Percentiles rank a stretch among this genome's conserved stretches.
phyloP scores from a whole-genome alignment of 257 asterid genomes.

The Jacaranda mimosifolia region DNA sequence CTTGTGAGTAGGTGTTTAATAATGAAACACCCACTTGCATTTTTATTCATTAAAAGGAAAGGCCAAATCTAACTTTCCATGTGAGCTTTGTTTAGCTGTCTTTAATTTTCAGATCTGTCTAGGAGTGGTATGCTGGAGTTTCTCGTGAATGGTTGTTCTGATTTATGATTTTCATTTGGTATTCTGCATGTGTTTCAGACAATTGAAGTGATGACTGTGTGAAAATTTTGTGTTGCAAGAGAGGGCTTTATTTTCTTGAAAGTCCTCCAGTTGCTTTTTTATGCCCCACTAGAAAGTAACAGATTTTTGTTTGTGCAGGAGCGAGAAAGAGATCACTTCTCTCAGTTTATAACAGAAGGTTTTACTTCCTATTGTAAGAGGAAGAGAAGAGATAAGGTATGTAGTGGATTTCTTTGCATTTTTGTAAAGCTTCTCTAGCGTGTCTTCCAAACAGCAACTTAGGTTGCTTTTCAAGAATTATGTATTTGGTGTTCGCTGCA shows the following conservation, averaged over 20 bases:
- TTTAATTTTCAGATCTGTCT: too few relatives aligned
- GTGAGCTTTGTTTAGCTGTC: neutral
- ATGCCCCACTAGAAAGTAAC: slow-evolving; percentile 4
- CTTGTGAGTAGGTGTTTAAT: too few relatives aligned
- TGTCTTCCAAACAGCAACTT: slow-evolving; percentile 7
- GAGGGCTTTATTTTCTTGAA: neutral
- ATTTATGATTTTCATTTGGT: too few relatives aligned
- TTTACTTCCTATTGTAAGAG: slow-evolving; percentile 98
- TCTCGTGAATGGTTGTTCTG: too few relatives aligned
- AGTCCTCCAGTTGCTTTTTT: neutral
- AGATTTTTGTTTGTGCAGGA: slow-evolving; percentile 59
- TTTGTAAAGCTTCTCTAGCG: neutral
- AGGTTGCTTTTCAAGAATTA: neutral
- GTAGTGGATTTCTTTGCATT: neutral
- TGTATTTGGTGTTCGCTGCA: neutral
- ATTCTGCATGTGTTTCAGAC: too few relatives aligned
- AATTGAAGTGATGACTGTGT: too few relatives aligned
- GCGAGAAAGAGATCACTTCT: slow-evolving; percentile 95
- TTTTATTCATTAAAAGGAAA: too few relatives aligned
- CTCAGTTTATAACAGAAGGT: slow-evolving; percentile 96
- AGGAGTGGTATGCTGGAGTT: too few relatives aligned
- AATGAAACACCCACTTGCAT: too few relatives aligned
- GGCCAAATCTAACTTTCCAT: neutral
- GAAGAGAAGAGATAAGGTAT: slow-evolving; percentile 95
- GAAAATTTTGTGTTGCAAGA: neutral